Base-by-base conservation (phyloP, 345 rosid species). In the Eucalyptus caleyi region DNA sequence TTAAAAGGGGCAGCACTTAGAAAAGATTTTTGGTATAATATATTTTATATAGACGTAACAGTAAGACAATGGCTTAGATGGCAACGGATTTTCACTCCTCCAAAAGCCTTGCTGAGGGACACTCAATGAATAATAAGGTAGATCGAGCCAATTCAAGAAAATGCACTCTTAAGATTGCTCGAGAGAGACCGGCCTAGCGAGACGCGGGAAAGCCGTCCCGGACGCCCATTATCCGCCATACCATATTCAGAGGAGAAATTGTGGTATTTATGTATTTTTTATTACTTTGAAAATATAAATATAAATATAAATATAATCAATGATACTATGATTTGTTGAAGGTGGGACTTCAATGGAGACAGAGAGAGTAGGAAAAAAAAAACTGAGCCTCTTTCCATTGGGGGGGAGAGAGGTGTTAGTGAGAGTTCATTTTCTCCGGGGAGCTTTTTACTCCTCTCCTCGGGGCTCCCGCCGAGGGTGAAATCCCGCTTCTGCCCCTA, bases 231-330 rank as follows among this genome's bases (percentile, higher is more conserved):
- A 40, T 5, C 27, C 47, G 1, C 5, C 27, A 2, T 21, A 37
- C 4, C 2, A 1, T 53, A 5, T 1, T 8, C 59, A 21, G 2
- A 1, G 27, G 83, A 77, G 9, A 7, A 72, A 6, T 6, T 12
- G 27, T 10, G 24, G 45, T 21, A 77, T 19, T 37, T 37, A 19
- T 72, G 15, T 37, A 37, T 34, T 37, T 44, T 44, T 44, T 44
- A 44, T 44, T 44, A 8, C 45, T 44, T 44, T 44, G 9, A 44
- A 44, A 44, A 44, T 53, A 19, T 53, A 37, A 23, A 34, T 37
- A 37, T 72, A 42, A 42, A 42, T 51, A 53, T 53, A 37, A 4
- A 34, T 37, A 37, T 72, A 2, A 10, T 72, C 14, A 18, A 18
- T 40, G 30, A 77, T 77, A 6, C 30, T 11, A 77, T 40, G 85